phyloP scores from a whole-genome alignment of 2,329 filamentous ascomycete genomes.

The Monosporascus sp. region DNA sequence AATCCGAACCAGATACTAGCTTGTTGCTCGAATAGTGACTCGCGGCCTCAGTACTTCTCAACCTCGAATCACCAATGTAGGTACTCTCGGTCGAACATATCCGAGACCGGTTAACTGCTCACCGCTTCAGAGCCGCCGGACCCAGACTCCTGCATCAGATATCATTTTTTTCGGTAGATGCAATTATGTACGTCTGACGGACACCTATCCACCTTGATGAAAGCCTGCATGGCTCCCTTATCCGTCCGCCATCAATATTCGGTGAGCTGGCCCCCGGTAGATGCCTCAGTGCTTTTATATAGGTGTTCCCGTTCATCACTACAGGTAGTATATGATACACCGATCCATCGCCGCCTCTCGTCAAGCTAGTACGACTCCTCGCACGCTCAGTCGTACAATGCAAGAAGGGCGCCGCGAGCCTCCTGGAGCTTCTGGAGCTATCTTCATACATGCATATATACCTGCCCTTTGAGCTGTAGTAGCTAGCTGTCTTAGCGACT shows the following conservation, averaged over 20 bases:
- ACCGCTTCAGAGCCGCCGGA: slow-evolving; percentile 13
- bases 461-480: neutral
- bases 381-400: neutral
- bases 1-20: neutral
- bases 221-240: neutral
- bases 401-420: neutral
- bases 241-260: too few species aligned
- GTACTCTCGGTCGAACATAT: neutral
- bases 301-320: too few species aligned
- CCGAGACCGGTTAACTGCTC: slow-evolving; percentile 9
- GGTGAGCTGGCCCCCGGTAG: too few species aligned
- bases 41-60: neutral
- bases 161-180: slow-evolving; percentile 8
- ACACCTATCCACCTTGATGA: neutral
- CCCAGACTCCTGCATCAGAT: slow-evolving; percentile 5
- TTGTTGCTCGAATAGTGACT: neutral
- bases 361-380: neutral
- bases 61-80: neutral
- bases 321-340: too few species aligned
- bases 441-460: neutral
- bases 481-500: neutral
- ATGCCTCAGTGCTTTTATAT: too few species aligned
- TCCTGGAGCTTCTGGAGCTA: neutral
- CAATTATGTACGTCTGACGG: slow-evolving; percentile 1
- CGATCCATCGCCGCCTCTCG: neutral